phyloP scores from a whole-genome alignment of 2,329 filamentous ascomycete genomes.

The Colletotrichum neosansevieriae region DNA sequence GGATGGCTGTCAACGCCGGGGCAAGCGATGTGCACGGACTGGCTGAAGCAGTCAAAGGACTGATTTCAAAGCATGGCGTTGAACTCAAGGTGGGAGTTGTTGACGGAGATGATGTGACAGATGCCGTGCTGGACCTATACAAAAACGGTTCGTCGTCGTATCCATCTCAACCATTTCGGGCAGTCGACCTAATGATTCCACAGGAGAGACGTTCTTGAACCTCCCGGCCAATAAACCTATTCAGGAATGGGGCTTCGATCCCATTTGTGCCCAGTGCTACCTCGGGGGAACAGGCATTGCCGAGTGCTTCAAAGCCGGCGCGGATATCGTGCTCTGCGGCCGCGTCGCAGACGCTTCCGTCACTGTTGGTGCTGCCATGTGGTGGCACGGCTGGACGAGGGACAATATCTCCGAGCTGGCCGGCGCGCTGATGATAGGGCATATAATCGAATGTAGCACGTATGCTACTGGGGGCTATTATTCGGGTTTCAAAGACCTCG shows the following conservation, averaged over 20 bases:
- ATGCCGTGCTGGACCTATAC: conserved; percentile 44
- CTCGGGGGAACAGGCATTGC: conserved; percentile 62
- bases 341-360: conserved; percentile 58
- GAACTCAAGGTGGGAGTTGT: conserved; percentile 51
- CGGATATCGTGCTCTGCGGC: conserved; percentile 57
- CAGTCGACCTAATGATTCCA: not conserved
- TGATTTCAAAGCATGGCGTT: conserved; percentile 46
- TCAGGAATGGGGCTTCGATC: conserved; percentile 46
- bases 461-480: conserved; percentile 50
- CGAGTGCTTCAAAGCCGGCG: conserved; percentile 52
- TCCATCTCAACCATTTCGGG: too few relatives aligned
- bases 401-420: conserved; percentile 42
- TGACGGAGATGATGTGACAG: conserved; percentile 50
- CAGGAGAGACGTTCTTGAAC: not conserved
- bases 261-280: conserved; percentile 54
- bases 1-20: conserved; percentile 53
- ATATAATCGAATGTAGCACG: conserved; percentile 44
- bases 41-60: conserved; percentile 42
- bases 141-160: conserved; percentile 30
- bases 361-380: conserved; percentile 64
- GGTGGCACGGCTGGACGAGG: conserved; percentile 55
- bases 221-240: conserved; percentile 43
- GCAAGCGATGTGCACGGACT: conserved; percentile 47
- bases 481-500: conserved; percentile 46
- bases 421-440: conserved; percentile 42